A percentile compares a stretch with the other conserved stretches of the same genome.
phyloP scores from a whole-genome alignment of 164 flowering plant species.

The Vitis rotundifolia region DNA sequence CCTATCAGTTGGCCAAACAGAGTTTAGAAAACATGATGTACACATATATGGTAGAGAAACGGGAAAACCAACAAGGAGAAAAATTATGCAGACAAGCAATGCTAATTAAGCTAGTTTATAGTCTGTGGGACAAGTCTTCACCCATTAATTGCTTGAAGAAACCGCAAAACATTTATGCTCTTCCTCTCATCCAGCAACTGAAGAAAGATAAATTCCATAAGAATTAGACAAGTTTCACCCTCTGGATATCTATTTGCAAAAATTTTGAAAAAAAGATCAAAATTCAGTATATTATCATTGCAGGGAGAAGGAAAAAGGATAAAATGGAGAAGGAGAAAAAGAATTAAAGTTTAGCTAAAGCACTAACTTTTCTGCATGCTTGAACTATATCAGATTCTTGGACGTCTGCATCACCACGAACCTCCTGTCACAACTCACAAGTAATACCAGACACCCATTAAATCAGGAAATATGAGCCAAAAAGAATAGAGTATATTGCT shows the following conservation, averaged over 20 bases:
- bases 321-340: slow-evolving; percentile 1
- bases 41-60: too few species aligned
- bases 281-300: neutral
- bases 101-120: neutral
- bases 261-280: too few species aligned
- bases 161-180: slow-evolving; percentile 55
- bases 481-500: neutral
- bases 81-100: neutral
- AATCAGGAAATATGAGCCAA: neutral
- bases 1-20: slow-evolving; percentile 40
- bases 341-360: neutral
- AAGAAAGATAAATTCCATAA: slow-evolving; percentile 5
- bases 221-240: slow-evolving; percentile 8
- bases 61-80: neutral
- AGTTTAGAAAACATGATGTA: neutral
- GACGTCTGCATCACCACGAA: slow-evolving; percentile 51
- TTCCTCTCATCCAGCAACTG: slow-evolving; percentile 68
- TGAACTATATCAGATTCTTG: slow-evolving; percentile 70
- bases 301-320: neutral
- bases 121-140: slow-evolving; percentile 17
- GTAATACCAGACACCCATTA: neutral
- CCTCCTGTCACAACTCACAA: slow-evolving; percentile 48
- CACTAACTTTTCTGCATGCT: slow-evolving; percentile 68
- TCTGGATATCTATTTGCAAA: neutral
- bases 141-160: slow-evolving; percentile 67